phyloP scores from a whole-genome alignment of 306 rosid species.

The Lotus japonicus region DNA sequence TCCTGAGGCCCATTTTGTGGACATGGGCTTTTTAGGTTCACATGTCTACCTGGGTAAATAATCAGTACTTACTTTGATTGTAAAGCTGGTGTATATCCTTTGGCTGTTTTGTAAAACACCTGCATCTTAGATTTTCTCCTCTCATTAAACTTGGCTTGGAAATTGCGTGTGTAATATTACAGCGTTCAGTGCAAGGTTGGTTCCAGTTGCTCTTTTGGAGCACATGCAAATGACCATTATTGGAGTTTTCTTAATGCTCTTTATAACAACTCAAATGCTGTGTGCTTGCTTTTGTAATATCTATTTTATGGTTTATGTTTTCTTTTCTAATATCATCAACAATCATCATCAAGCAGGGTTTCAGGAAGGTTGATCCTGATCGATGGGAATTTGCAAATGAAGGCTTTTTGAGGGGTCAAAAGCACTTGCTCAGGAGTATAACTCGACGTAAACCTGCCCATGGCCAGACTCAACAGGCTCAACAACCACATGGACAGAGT shows the following conservation, averaged over 20 bases:
- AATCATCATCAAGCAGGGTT: constrained; percentile 53
- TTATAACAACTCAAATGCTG: neutral
- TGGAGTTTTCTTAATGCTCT: constrained; percentile 1
- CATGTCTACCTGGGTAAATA: neutral
- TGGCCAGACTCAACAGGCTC: constrained; percentile 68
- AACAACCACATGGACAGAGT: constrained; percentile 68
- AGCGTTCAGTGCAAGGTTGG: neutral
- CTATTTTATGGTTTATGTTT: neutral
- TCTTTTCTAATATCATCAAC: neutral
- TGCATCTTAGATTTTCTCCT: neutral
- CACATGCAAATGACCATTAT: neutral
- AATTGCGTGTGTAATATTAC: neutral
- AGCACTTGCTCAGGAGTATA: constrained; percentile 80
- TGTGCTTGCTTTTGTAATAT: neutral
- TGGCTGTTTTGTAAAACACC: neutral
- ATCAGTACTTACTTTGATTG: neutral
- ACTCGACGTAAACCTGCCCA: constrained; percentile 87
- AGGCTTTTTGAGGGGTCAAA: constrained; percentile 91
- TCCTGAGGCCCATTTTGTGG: neutral
- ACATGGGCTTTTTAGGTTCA: neutral
- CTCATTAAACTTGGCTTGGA: neutral
- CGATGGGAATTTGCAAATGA: constrained; percentile 99
- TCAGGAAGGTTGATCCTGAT: constrained; percentile 97
- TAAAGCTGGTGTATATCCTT: neutral
- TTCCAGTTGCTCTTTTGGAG: constrained; percentile 6